Base-by-base conservation (phyloP, 2,329 filamentous ascomycete species). In the Penicillium sp. region DNA sequence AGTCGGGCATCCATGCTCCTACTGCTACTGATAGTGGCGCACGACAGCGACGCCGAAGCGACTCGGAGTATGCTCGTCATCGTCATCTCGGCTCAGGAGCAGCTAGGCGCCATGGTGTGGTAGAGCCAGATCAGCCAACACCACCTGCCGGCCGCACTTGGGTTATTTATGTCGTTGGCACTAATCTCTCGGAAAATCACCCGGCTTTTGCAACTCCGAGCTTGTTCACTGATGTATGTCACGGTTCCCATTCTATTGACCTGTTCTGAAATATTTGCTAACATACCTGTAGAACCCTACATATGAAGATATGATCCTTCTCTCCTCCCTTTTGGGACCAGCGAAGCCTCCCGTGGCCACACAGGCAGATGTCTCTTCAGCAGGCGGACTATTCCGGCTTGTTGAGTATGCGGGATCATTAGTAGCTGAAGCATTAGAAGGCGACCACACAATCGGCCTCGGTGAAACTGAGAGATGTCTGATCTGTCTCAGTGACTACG, bases 151-250 rank as follows among this genome's bases (percentile, higher is more conserved):
- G 83, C 55, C 76, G 85, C 62, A 88, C 84, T 69, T 89, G 85
- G 85, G 81, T 89, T 64, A 88, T 89, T 53, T 89, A 89, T 66
- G 85, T 89, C 8, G 81, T 89, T 52, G 85, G 85, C 46, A 86
- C 85, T 43, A 87, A 85, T 62, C 82, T 88, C 53, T 85, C 86
- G 1, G 85, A 88, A 63, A 86, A 87, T 62, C 85, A 88, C 66
- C 86, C 85, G 21, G 86, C 87, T 21, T 81, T 88, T 60, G 86
- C 85, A 7, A 87, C 86, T 20, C 86, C 85, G 12, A 87, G 84
- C 62, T 75, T 89, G 11, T 88, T 88, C 67, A 88, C 85, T 18
- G 85, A 88, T 70, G 84, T 85, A 74, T 69, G 75, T 66, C 43
- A 18, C 23, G 20, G 18, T 23, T 3, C 11, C 40, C 35, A 18